These are phyloP conservation scores for Saksenaea oblongispora DNA, from an alignment of 371 early-diverging fungal genomes.

Conservation along the genomic window DNA sequence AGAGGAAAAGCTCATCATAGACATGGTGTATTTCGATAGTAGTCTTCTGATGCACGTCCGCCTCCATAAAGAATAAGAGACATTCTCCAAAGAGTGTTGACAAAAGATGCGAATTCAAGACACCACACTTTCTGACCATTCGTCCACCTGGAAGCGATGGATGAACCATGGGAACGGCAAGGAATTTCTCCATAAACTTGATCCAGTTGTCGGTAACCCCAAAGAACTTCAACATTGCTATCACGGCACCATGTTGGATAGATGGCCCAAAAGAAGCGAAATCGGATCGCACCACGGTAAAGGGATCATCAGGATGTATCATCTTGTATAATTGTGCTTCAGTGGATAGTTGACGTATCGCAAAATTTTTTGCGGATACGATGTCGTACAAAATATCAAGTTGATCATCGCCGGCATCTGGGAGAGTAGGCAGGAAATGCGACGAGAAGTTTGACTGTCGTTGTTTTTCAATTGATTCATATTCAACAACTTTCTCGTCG, in stretches of 20 bases:
- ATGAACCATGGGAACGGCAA: conserved; percentile 13
- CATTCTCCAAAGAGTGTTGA: conserved; percentile 13
- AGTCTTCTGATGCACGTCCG: conserved; percentile 1
- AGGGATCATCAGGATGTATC: not conserved
- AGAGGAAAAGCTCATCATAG: conserved; percentile 20
- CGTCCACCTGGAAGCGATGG: conserved; percentile 3
- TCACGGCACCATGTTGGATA: conserved; percentile 12
- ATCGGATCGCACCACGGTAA: conserved; percentile 19
- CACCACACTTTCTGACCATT: conserved; percentile 7
- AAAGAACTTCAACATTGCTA: conserved; percentile 12
- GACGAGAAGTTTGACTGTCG: not conserved
- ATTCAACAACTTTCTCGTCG: not conserved
- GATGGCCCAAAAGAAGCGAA: conserved; percentile 23
- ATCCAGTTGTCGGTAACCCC: conserved; percentile 13
- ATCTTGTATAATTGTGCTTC: conserved; percentile 15
- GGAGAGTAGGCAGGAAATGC: not conserved
- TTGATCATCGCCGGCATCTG: not conserved
- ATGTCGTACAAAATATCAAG: not conserved
- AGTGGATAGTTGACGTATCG: conserved; percentile 8
- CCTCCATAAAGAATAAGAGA: conserved; percentile 18
- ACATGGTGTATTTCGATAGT: conserved; percentile 7
- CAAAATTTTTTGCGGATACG: conserved; percentile 6
- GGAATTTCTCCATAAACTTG: conserved; percentile 10
- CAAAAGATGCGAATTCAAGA: conserved; percentile 14
- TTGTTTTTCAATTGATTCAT: not conserved